Conservation (phyloP, 2,329 filamentous ascomycete genomes). For the Colletotrichum viniferum region DNA sequence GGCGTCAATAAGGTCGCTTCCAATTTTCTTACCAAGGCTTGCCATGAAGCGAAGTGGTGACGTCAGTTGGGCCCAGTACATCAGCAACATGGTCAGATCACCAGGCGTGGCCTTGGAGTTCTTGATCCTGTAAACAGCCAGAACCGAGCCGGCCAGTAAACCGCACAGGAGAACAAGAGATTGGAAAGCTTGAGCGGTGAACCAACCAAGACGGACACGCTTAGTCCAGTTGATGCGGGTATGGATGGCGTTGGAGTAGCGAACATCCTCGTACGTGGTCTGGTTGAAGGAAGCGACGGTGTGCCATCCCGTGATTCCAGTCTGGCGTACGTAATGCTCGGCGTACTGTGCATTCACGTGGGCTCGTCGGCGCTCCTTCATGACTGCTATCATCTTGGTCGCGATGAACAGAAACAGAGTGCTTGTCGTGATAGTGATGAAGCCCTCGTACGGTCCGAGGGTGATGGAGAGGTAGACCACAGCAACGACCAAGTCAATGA, state of each 20-base stretch:
- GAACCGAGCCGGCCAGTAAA: constrained; percentile 66
- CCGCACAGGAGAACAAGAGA: constrained; percentile 70
- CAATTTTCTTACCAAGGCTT: constrained; percentile 58
- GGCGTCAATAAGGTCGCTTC: constrained; percentile 61
- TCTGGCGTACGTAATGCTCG: constrained; percentile 59
- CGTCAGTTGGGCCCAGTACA: constrained; percentile 77
- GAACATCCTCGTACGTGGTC: constrained; percentile 58
- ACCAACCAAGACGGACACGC: constrained; percentile 17
- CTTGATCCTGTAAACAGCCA: constrained; percentile 70
- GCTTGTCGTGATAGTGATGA: constrained; percentile 64
- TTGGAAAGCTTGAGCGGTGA: constrained; percentile 18
- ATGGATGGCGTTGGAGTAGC: constrained; percentile 55
- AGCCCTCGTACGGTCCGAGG: constrained; percentile 65
- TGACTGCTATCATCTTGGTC: constrained; percentile 53
- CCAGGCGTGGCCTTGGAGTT: constrained; percentile 65
- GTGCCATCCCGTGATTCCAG: constrained; percentile 63
- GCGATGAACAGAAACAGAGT: constrained; percentile 61
- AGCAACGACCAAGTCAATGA: constrained; percentile 64
- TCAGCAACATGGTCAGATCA: constrained; percentile 72
- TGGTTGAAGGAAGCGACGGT: constrained; percentile 66
- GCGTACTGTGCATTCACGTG: constrained; percentile 59
- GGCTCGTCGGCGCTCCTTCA: constrained; percentile 53
- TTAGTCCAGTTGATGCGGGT: constrained; percentile 20
- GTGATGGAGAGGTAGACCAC: constrained; percentile 63
- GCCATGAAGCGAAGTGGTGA: constrained; percentile 74